Evolutionary conservation across 192 early-diverging fungal genomes (phyloP).

Genomic region (Entomortierella beljakovae): DNA sequence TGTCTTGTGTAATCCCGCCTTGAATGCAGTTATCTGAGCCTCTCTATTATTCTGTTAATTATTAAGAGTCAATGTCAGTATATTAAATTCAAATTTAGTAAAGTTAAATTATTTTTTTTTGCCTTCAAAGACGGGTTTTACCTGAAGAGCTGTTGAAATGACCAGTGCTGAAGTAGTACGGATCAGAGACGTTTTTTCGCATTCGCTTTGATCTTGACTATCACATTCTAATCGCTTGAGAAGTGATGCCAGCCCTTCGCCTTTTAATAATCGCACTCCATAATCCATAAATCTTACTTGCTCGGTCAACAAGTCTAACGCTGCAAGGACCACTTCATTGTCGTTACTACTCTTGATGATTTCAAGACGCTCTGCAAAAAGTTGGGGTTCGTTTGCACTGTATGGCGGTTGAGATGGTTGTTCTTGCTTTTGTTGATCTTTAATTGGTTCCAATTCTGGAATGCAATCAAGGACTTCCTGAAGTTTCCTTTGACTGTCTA

Average conservation of each 20-base stretch:
- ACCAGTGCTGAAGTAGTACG: slow-evolving; percentile 61
- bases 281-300: slow-evolving; percentile 68
- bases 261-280: slow-evolving; percentile 60
- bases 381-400: slow-evolving; percentile 41
- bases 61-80: background rate
- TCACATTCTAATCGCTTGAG: slow-evolving; percentile 53
- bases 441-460: slow-evolving; percentile 26
- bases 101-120: background rate
- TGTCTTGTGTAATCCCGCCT: slow-evolving; percentile 32
- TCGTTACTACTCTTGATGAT: slow-evolving; percentile 25
- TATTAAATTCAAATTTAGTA: background rate
- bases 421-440: slow-evolving; percentile 9
- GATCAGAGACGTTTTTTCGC: slow-evolving; percentile 24
- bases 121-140: slow-evolving; percentile 12
- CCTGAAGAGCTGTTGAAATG: slow-evolving; percentile 68
- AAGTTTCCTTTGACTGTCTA: slow-evolving; percentile 27
- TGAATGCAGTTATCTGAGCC: slow-evolving; percentile 35
- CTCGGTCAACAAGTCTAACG: slow-evolving; percentile 65
- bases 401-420: background rate
- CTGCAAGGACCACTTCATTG: slow-evolving; percentile 20
- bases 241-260: slow-evolving; percentile 43
- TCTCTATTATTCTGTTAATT: slow-evolving; percentile 33
- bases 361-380: slow-evolving; percentile 48
- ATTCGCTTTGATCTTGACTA: slow-evolving; percentile 1
- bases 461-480: slow-evolving; percentile 42